Conservation (phyloP, 331 rosid species). For the Ulmus americana region DNA sequence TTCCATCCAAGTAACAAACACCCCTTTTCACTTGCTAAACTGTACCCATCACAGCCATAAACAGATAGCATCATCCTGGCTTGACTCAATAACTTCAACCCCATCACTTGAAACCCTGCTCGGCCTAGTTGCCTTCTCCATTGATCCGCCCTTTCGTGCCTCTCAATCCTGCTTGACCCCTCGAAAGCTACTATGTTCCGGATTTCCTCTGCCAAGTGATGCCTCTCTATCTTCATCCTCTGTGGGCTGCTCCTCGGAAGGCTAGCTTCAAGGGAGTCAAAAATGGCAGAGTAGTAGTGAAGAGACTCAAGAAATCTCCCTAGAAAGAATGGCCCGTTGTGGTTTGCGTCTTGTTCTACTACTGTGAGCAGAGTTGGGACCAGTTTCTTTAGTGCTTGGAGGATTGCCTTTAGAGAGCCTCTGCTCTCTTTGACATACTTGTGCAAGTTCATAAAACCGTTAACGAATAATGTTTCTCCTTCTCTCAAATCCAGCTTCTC, state of each 20-base stretch:
- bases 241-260: conserved; percentile 44
- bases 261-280: conserved; percentile 59
- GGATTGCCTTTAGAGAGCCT: conserved; percentile 54
- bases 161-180: conserved; percentile 51
- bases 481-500: conserved; percentile 60
- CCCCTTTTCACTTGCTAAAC: conserved; percentile 53
- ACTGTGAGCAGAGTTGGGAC: conserved; percentile 47
- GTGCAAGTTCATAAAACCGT: conserved; percentile 55
- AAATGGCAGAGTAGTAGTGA: conserved; percentile 74
- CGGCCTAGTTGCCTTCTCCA: conserved; percentile 69
- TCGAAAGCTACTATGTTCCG: conserved; percentile 49
- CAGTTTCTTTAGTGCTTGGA: conserved; percentile 59
- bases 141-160: conserved; percentile 64
- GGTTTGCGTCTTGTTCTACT: conserved; percentile 75
- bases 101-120: conserved; percentile 64
- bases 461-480: conserved; percentile 55
- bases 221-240: conserved; percentile 60
- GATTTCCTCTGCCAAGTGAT: conserved; percentile 51
- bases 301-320: conserved; percentile 70
- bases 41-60: conserved; percentile 65
- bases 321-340: conserved; percentile 74
- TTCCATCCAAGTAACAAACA: conserved; percentile 73
- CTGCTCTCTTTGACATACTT: conserved; percentile 61
- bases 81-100: conserved; percentile 54
- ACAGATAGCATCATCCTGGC: conserved; percentile 65